These are phyloP conservation scores for Coffea humblotiana DNA, from an alignment of 305 asterid species.

Conservation along the genomic window DNA sequence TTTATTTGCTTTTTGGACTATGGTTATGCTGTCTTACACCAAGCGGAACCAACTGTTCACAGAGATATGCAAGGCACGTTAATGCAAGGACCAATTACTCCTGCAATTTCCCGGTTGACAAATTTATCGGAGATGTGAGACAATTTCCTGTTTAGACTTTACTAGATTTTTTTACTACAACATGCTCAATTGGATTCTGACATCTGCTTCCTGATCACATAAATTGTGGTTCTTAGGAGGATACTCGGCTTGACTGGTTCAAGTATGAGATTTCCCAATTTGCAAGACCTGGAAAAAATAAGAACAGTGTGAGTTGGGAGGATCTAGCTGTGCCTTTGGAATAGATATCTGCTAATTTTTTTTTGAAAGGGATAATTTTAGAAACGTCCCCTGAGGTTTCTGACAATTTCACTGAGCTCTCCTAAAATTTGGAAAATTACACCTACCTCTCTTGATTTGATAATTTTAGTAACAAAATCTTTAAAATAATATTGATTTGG, in stretches of 20 bases:
- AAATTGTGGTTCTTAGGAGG: constrained; percentile 50
- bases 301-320: constrained; percentile 46
- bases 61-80: constrained; percentile 87
- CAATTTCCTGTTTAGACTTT: not conserved
- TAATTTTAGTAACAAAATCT: too few species aligned
- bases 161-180: not conserved
- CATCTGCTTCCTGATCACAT: not conserved
- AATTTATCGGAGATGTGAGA: constrained; percentile 59
- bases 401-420: too few species aligned
- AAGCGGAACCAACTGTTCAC: constrained; percentile 29
- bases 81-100: constrained; percentile 84
- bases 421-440: too few species aligned
- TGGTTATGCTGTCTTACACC: not conserved
- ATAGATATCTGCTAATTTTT: not conserved
- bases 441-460: too few species aligned
- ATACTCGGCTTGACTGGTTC: constrained; percentile 62
- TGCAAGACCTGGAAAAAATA: constrained; percentile 35
- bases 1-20: not conserved
- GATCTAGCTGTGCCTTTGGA: constrained; percentile 5
- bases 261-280: constrained; percentile 49
- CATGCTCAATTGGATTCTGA: not conserved
- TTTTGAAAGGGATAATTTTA: too few species aligned
- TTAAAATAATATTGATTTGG: too few species aligned
- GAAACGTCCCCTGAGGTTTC: too few species aligned
- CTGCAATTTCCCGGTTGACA: constrained; percentile 46